These are phyloP conservation scores for Verbascum thapsus DNA, from an alignment of 257 asterid genomes.

Conservation along the genomic window DNA sequence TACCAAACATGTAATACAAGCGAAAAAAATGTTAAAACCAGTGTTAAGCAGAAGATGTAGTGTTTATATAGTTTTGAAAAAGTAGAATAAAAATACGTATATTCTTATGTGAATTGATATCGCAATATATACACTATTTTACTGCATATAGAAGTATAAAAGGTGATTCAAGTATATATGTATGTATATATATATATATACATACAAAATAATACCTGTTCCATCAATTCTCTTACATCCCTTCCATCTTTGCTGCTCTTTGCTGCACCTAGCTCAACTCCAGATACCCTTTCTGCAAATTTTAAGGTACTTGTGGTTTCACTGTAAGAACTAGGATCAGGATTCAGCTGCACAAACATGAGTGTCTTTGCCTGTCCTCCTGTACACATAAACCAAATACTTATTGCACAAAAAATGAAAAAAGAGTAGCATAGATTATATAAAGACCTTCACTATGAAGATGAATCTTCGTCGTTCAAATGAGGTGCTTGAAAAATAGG, in stretches of 20 bases:
- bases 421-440: neutral
- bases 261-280: conserved; percentile 97
- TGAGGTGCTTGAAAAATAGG: too few relatives aligned
- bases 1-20: neutral
- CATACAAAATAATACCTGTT: conserved; percentile 55
- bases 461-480: too few relatives aligned
- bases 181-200: too few relatives aligned
- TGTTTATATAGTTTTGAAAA: too few relatives aligned
- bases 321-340: conserved; percentile 62
- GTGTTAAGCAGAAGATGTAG: too few relatives aligned
- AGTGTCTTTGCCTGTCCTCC: conserved; percentile 97
- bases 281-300: conserved; percentile 95
- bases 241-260: conserved; percentile 88
- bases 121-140: too few relatives aligned
- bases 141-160: too few relatives aligned
- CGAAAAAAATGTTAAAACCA: too few relatives aligned
- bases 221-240: conserved; percentile 86
- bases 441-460: too few relatives aligned
- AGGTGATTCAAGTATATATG: too few relatives aligned
- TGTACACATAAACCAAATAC: conserved; percentile 34
- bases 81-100: too few relatives aligned
- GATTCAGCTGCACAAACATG: conserved; percentile 97
- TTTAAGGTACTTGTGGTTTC: conserved; percentile 82
- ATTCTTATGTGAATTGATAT: too few relatives aligned
- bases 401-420: neutral